Evolutionary conservation across 176 grass and related monocot genomes (phyloP), one percentile per base, ranked within the genome.

Genomic region (Aegilops tauschii): DNA sequence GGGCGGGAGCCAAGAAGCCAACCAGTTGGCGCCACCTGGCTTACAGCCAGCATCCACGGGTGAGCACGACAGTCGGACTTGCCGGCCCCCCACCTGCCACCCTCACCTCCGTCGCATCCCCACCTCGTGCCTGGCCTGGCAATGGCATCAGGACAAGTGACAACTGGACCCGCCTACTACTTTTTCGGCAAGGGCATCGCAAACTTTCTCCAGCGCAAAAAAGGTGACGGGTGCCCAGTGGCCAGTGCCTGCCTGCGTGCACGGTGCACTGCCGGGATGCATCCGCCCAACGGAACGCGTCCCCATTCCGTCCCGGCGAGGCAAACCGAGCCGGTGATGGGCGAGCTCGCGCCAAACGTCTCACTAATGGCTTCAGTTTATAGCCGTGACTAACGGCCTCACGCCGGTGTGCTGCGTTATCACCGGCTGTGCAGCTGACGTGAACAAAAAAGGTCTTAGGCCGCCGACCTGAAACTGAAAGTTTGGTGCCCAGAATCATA

Each of bases 21-120:
- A 88, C 77, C 17, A 4, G 28, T 3, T 0, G 0, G 5, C 69
- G 89, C 14, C 85, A 80, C 3, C 74, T 91, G 89, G 80, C 42
- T 12, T 8, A 11, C 11, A 17, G n/a, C 13, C 0, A 12, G 44
- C 34, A 1, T 23, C 9, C 45, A 69, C 69, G 82, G 13, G 29
- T 9, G 84, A 82, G 9, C 45, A 73, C 10, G 83, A 86, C 78
- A 25, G 64, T 79, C 23, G 56, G 69, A 25, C 17, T 31, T 2
- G 42, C 5, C 5, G 27, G 50, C 16, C 0, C 73, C 78, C 52
- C 2, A 10, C 42, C 44, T 4, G 80, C 30, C 23, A n/a, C 56
- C 82, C 8, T 62, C 66, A 1, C 49, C 40, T 42, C 3, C 44
- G 21, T 16, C 5, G 27, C 30, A 32, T 31, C 59, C 16, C 21